A percentile compares a stretch with the other conserved stretches of the same genome.
Evolutionary conservation across 2,329 filamentous ascomycete species (phyloP).

Genomic region (Emmonsiellopsis sp.): DNA sequence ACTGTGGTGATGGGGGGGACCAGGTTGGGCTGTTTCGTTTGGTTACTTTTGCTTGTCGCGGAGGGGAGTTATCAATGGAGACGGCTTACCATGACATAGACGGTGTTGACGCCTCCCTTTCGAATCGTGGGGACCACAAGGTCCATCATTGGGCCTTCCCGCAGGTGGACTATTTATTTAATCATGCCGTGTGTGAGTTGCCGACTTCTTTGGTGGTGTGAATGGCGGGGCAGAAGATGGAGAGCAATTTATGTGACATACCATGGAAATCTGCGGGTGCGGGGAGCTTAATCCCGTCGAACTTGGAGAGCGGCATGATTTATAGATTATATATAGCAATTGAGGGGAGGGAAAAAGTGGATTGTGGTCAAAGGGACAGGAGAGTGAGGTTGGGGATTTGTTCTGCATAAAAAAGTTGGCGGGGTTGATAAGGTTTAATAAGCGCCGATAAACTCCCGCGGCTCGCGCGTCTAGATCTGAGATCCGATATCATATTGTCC

Average conservation of each 20-base stretch:
- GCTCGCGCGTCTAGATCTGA: no score
- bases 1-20: slow-evolving; percentile 55
- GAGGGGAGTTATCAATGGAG: background rate
- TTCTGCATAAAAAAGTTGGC: no score
- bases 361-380: no score
- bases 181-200: background rate
- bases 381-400: no score
- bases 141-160: slow-evolving; percentile 56
- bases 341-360: background rate
- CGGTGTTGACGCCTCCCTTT: slow-evolving; percentile 56
- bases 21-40: slow-evolving; percentile 48
- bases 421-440: no score
- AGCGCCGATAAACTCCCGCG: no score
- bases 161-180: slow-evolving; percentile 48
- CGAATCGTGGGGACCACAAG: slow-evolving; percentile 46
- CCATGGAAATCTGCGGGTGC: slow-evolving; percentile 57
- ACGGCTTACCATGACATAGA: slow-evolving; percentile 41
- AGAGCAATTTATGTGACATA: slow-evolving; percentile 16
- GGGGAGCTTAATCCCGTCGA: slow-evolving; percentile 42
- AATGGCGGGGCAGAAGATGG: slow-evolving; percentile 3
- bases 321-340: background rate
- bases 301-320: slow-evolving; percentile 24
- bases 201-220: slow-evolving; percentile 9
- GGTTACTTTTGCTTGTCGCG: background rate
- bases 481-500: no score